Conservation (phyloP, 495 filamentous ascomycete genomes). For the Neurospora sp. region DNA sequence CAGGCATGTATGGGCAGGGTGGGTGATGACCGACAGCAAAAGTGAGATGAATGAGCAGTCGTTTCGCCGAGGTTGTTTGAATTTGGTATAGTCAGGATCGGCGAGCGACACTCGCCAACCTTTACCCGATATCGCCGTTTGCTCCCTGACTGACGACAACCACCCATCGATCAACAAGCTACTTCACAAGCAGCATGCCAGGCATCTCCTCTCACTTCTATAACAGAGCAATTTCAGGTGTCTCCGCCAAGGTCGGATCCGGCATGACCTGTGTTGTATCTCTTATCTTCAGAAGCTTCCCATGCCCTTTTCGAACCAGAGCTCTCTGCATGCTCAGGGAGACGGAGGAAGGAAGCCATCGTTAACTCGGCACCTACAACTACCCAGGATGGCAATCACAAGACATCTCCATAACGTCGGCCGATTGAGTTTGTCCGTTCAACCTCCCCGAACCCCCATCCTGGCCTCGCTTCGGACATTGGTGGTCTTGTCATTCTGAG, state of each 20-base stretch:
- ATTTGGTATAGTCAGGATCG: neutral
- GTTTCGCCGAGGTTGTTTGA: neutral
- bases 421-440: neutral
- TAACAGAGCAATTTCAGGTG: neutral
- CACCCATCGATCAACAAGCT: neutral
- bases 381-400: neutral
- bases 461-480: neutral
- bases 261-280: neutral
- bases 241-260: neutral
- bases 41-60: neutral
- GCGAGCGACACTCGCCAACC: neutral
- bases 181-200: neutral
- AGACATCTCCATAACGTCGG: neutral
- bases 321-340: neutral
- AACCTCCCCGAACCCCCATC: neutral
- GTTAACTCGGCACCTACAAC: neutral
- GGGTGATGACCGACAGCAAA: neutral
- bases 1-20: neutral
- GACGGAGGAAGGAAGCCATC: neutral
- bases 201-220: neutral
- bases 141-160: neutral
- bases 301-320: neutral
- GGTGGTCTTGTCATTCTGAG: neutral
- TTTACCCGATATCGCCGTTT: neutral
- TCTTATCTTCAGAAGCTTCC: neutral